Conservation (phyloP, 1,284 basidiomycete genomes). For the Anthracocystis panici-leucophaei region DNA sequence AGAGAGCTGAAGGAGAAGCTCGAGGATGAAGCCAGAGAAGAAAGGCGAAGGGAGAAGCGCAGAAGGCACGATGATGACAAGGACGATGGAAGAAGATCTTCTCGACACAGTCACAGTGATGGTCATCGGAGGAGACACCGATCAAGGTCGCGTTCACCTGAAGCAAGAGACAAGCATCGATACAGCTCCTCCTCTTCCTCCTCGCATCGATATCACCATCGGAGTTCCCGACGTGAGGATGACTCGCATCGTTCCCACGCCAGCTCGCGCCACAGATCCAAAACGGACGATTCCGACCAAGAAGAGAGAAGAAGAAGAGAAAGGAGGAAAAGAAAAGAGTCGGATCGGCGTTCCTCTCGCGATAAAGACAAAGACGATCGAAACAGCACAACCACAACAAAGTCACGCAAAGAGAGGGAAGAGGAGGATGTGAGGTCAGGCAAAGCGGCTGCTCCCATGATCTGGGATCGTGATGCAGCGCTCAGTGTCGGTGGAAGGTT, state of each 20-base stretch:
- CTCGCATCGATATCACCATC: constrained; percentile 4
- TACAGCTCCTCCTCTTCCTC: constrained; percentile 3
- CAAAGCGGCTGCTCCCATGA: constrained; percentile 37
- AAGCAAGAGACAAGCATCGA: constrained; percentile 7
- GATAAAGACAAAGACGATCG: constrained; percentile 20
- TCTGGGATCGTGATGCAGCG: constrained; percentile 57
- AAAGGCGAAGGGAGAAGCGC: constrained; percentile 27
- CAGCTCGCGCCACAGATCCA: constrained; percentile 10
- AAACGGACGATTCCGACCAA: constrained; percentile 29
- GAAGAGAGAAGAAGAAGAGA: constrained; percentile 9
- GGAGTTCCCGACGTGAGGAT: constrained; percentile 22
- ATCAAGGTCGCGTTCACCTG: constrained; percentile 24
- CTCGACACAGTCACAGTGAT: constrained; percentile 13
- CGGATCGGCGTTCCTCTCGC: constrained; percentile 15
- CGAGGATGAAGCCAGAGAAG: constrained; percentile 19
- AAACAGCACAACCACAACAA: constrained; percentile 15
- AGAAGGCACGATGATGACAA: constrained; percentile 13
- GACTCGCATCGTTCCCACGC: constrained; percentile 20
- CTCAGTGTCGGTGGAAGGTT: constrained; percentile 44
- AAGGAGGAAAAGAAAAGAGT: constrained; percentile 11
- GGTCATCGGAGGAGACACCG: constrained; percentile 12
- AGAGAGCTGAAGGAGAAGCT: constrained; percentile 24
- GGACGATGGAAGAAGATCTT: constrained; percentile 1
- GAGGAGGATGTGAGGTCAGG: constrained; percentile 41
- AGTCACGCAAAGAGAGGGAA: constrained; percentile 42